These are phyloP conservation scores for Penicillium robsamsonii DNA, from an alignment of 495 filamentous ascomycete genomes.

Conservation along the genomic window DNA sequence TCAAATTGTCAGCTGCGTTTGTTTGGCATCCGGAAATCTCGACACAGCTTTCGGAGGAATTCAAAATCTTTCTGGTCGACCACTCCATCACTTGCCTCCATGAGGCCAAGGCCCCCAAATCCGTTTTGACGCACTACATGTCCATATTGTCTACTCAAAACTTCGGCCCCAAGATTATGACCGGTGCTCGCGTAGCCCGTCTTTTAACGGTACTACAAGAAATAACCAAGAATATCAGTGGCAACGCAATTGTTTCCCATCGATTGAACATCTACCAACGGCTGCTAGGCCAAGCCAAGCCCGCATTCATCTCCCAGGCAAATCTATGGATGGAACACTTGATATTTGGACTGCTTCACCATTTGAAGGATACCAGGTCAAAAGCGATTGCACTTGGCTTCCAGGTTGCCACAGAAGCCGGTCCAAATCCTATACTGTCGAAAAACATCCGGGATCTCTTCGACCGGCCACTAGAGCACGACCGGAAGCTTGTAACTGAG, in stretches of 20 bases:
- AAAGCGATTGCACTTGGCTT: constrained; percentile 73
- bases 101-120: constrained; percentile 65
- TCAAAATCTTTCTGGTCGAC: constrained; percentile 75
- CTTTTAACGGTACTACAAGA: constrained; percentile 65
- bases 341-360: constrained; percentile 77
- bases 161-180: constrained; percentile 73
- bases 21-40: constrained; percentile 65
- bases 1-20: constrained; percentile 71
- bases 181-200: constrained; percentile 58
- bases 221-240: constrained; percentile 70
- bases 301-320: constrained; percentile 59
- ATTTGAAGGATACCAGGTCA: constrained; percentile 67
- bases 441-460: constrained; percentile 66
- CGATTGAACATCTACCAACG: constrained; percentile 74
- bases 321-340: constrained; percentile 71
- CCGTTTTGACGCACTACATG: constrained; percentile 72
- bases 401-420: constrained; percentile 60
- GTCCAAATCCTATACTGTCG: constrained; percentile 61
- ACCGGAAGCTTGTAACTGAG: constrained; percentile 59
- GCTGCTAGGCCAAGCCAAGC: constrained; percentile 64
- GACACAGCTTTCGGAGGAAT: constrained; percentile 66
- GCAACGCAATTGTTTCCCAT: constrained; percentile 71
- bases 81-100: constrained; percentile 68
- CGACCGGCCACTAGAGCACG: constrained; percentile 53
- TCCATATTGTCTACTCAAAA: constrained; percentile 73